Conservation (phyloP, 805 yeast species). For the Cyberlindnera mycetangii region DNA sequence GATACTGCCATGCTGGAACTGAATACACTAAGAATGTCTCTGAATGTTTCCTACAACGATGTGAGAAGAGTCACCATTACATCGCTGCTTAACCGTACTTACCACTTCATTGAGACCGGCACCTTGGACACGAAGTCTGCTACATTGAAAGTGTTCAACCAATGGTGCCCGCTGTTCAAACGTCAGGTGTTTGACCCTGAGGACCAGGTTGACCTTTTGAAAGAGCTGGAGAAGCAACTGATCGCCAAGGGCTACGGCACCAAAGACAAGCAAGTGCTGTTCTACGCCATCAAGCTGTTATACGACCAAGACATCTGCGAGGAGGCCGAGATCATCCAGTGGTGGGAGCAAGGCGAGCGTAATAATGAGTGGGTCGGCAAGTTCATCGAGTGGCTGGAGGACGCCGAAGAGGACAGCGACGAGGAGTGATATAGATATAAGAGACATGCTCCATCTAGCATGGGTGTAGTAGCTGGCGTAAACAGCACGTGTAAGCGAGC, state of each 20-base stretch:
- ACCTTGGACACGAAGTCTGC: slow-evolving; percentile 79
- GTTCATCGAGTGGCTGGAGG: slow-evolving; percentile 85
- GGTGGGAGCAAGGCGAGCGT: slow-evolving; percentile 67
- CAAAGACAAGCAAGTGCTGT: slow-evolving; percentile 42
- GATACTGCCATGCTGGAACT: slow-evolving; percentile 92
- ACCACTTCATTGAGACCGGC: slow-evolving; percentile 72
- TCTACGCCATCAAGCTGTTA: slow-evolving; percentile 52
- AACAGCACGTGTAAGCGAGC: too few relatives aligned
- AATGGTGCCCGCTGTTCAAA: slow-evolving; percentile 79
- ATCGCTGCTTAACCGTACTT: slow-evolving; percentile 67
- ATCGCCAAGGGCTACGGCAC: slow-evolving; percentile 28
- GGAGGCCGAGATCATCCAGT: slow-evolving; percentile 72
- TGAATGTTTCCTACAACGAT: slow-evolving; percentile 93
- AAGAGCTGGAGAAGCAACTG: slow-evolving; percentile 40
- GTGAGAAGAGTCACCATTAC: slow-evolving; percentile 78
- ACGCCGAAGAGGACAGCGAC: slow-evolving; percentile 63
- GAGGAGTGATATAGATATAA: slow-evolving; percentile 52
- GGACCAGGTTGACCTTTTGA: slow-evolving; percentile 73
- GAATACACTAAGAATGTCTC: slow-evolving; percentile 94
- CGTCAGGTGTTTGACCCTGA: slow-evolving; percentile 81
- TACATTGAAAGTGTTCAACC: slow-evolving; percentile 64
- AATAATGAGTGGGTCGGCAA: slow-evolving; percentile 50
- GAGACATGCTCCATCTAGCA: too few relatives aligned
- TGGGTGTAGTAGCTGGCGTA: too few relatives aligned
- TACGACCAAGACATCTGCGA: slow-evolving; percentile 82